phyloP scores from a whole-genome alignment of 1,284 basidiomycete species.

The Moniliophthora roreri region DNA sequence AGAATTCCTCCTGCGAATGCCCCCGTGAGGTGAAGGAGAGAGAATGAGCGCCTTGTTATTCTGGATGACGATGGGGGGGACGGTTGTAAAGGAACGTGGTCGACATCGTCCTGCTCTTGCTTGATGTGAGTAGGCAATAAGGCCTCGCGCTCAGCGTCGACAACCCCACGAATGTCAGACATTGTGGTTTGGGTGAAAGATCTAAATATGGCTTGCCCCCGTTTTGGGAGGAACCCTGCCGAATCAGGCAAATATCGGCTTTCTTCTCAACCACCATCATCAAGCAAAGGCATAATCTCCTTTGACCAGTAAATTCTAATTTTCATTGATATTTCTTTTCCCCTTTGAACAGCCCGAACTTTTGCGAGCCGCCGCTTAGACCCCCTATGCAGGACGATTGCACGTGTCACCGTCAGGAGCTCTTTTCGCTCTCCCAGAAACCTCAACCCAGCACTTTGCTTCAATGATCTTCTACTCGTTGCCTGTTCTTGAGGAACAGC shows the following conservation, averaged over 20 bases:
- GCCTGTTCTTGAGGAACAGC: neutral
- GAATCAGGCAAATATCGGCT: neutral
- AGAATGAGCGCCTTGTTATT: conserved; percentile 27
- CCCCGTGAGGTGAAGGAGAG: conserved; percentile 32
- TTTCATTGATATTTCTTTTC: too few relatives aligned
- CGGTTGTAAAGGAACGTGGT: conserved; percentile 15
- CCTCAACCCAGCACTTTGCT: too few relatives aligned
- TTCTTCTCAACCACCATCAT: too few relatives aligned
- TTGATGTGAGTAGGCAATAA: conserved; percentile 32
- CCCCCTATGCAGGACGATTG: too few relatives aligned
- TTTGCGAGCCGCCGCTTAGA: too few relatives aligned
- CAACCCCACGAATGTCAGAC: conserved; percentile 10
- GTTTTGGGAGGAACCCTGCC: neutral
- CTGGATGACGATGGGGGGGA: conserved; percentile 2
- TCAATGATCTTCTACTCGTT: too few relatives aligned
- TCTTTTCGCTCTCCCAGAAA: too few relatives aligned
- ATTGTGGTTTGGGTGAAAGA: conserved; percentile 1
- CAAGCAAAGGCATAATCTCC: neutral
- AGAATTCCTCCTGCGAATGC: conserved; percentile 47
- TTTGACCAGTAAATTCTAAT: neutral
- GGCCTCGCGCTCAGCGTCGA: conserved; percentile 32
- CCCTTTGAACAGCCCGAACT: too few relatives aligned
- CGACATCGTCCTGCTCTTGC: conserved; percentile 16
- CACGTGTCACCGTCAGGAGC: too few relatives aligned
- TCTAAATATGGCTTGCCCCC: neutral